Conservation (phyloP, 176 grass and related monocot genomes). For the Paspalum notatum region DNA sequence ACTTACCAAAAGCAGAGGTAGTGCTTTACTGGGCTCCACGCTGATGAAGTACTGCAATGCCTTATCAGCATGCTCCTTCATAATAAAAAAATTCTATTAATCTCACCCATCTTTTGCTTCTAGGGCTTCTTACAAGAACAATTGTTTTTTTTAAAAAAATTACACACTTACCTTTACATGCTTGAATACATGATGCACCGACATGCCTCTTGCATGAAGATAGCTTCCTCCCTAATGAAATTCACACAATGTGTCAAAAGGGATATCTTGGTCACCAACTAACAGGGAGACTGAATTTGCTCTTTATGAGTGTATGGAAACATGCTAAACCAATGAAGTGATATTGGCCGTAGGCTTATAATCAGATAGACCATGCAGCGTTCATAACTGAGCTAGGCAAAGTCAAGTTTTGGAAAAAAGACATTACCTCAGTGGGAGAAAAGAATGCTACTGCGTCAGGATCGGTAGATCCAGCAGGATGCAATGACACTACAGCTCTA, state of each 20-base stretch:
- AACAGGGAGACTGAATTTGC: not conserved
- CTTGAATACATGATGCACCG: slow-evolving; percentile 87
- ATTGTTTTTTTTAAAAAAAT: slow-evolving; percentile 25
- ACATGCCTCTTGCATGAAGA: slow-evolving; percentile 80
- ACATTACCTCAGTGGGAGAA: slow-evolving; percentile 82
- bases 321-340: slow-evolving; percentile 22
- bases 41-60: slow-evolving; percentile 87
- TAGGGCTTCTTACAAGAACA: not conserved
- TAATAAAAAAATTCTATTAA: slow-evolving; percentile 41
- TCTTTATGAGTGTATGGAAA: slow-evolving; percentile 13
- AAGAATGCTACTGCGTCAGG: slow-evolving; percentile 92
- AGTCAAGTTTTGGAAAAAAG: slow-evolving; percentile 34
- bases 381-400: slow-evolving; percentile 6
- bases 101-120: slow-evolving; percentile 9
- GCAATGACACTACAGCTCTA: slow-evolving; percentile 92
- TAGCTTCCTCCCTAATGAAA: slow-evolving; percentile 82
- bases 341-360: not conserved
- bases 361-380: slow-evolving; percentile 26
- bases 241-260: slow-evolving; percentile 40
- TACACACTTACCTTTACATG: slow-evolving; percentile 70
- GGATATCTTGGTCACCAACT: not conserved
- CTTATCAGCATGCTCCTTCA: slow-evolving; percentile 91
- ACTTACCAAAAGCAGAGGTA: slow-evolving; percentile 83
- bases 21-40: slow-evolving; percentile 63
- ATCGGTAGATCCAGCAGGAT: slow-evolving; percentile 83